Evolutionary conservation across 148 eudicot species (phyloP).

Genomic region (Gaultheria prostrata): DNA sequence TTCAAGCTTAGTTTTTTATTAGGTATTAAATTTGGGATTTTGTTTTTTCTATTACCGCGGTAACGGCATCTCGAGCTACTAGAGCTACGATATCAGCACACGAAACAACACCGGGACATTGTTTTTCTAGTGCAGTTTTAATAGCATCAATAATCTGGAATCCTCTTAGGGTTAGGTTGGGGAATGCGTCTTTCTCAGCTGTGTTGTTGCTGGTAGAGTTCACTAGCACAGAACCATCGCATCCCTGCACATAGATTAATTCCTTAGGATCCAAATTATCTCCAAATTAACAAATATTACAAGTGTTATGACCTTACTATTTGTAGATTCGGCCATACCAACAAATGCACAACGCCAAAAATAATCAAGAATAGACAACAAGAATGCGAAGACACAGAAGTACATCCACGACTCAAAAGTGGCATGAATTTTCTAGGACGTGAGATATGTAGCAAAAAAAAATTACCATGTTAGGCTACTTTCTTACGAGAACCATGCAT

Average conservation of each 20-base stretch:
- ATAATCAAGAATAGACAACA: no score
- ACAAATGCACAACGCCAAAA: no score
- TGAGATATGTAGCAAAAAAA: neutral
- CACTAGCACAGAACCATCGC: slow-evolving; percentile 51
- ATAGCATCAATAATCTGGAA: slow-evolving; percentile 42
- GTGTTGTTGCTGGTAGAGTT: slow-evolving; percentile 32
- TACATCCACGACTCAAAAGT: no score
- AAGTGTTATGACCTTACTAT: neutral
- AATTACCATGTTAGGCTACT: neutral
- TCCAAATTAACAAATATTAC: neutral
- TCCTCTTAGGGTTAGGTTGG: slow-evolving; percentile 47
- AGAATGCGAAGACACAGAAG: neutral
- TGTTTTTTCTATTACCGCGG: slow-evolving; percentile 21
- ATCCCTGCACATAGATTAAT: slow-evolving; percentile 33
- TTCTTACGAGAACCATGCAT: neutral
- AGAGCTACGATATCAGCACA: slow-evolving; percentile 53
- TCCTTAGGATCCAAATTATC: neutral
- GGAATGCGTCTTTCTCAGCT: slow-evolving; percentile 39
- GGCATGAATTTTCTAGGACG: neutral
- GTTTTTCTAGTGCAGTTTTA: slow-evolving; percentile 32
- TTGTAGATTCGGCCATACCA: no score
- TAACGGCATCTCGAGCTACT: slow-evolving; percentile 49
- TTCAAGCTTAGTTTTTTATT: neutral
- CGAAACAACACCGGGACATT: slow-evolving; percentile 55
- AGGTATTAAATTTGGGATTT: neutral